Percentiles rank a stretch among this genome's conserved stretches.
Conservation (phyloP, 176 grass and related monocot species). For the Dactylis glomerata region DNA sequence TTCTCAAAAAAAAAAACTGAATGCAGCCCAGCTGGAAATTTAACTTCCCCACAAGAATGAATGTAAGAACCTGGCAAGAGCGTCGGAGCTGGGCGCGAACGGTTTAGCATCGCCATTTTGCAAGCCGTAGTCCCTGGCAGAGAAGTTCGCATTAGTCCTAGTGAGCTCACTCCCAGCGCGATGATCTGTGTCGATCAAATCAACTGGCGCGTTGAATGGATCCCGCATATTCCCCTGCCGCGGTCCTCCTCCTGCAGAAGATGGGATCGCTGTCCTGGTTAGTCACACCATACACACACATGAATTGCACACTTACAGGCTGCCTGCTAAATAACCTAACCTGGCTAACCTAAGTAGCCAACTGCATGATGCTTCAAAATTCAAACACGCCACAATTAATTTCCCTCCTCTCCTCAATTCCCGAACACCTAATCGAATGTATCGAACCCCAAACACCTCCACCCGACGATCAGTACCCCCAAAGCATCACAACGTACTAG, state of each 20-base stretch:
- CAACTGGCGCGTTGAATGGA: slow-evolving; percentile 50
- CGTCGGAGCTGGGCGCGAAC: slow-evolving; percentile 37
- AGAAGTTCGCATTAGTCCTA: background rate
- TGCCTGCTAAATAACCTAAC: background rate
- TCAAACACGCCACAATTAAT: no score
- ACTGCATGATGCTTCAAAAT: background rate
- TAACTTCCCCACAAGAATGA: slow-evolving; percentile 19
- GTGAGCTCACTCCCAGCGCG: slow-evolving; percentile 35
- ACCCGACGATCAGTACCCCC: background rate
- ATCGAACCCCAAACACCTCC: background rate
- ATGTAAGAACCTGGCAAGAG: slow-evolving; percentile 70
- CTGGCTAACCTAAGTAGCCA: slow-evolving; percentile 3
- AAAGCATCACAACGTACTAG: background rate
- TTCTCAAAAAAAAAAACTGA: slow-evolving; percentile 19
- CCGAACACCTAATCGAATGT: background rate
- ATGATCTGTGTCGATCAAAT: slow-evolving; percentile 31
- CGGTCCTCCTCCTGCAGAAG: slow-evolving; percentile 22
- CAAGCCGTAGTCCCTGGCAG: slow-evolving; percentile 34
- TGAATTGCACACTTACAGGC: background rate
- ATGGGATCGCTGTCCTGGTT: background rate
- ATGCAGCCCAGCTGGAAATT: slow-evolving; percentile 7
- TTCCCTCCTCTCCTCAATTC: background rate
- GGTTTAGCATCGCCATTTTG: slow-evolving; percentile 47
- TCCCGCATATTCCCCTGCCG: slow-evolving; percentile 53
- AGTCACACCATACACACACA: background rate